phyloP scores from a whole-genome alignment of 192 early-diverging fungal genomes.

The Endogone sp. region DNA sequence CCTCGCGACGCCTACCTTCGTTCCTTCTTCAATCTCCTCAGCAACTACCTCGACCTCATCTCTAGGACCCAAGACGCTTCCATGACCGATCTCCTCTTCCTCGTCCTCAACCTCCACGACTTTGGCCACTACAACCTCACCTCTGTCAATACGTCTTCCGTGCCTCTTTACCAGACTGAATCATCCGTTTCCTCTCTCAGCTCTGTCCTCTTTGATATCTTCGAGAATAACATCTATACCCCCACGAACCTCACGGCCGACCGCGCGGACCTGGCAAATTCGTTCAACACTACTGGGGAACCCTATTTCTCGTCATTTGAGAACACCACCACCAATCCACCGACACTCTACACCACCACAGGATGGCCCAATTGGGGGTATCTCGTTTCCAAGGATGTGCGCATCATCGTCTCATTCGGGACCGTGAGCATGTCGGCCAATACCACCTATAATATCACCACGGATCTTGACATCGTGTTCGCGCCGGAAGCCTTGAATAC shows the following conservation, averaged over 20 bases:
- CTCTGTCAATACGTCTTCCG: background rate
- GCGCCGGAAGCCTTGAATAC: background rate
- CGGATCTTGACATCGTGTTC: conserved; percentile 3
- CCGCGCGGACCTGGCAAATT: background rate
- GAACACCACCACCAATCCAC: conserved; percentile 2
- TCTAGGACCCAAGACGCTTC: background rate
- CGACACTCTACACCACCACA: too few species aligned
- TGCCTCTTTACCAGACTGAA: background rate
- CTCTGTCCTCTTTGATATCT: background rate
- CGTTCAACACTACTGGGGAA: conserved; percentile 1
- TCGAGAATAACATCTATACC: conserved; percentile 7
- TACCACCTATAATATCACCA: background rate
- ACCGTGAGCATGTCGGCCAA: background rate
- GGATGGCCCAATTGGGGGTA: conserved; percentile 20
- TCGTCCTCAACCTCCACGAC: conserved; percentile 10
- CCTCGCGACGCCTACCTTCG: conserved; percentile 11
- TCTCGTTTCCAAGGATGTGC: conserved; percentile 7
- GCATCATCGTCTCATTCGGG: conserved; percentile 20
- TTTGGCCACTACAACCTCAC: background rate
- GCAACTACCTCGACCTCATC: background rate
- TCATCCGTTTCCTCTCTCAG: background rate
- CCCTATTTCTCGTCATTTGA: background rate
- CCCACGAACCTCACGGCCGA: conserved; percentile 7
- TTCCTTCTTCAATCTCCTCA: background rate
- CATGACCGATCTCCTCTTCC: conserved; percentile 2